Evolutionary conservation across 345 rosid species (phyloP), one percentile per base, ranked within the genome.

Genomic region (Euphorbia pulcherrima): DNA sequence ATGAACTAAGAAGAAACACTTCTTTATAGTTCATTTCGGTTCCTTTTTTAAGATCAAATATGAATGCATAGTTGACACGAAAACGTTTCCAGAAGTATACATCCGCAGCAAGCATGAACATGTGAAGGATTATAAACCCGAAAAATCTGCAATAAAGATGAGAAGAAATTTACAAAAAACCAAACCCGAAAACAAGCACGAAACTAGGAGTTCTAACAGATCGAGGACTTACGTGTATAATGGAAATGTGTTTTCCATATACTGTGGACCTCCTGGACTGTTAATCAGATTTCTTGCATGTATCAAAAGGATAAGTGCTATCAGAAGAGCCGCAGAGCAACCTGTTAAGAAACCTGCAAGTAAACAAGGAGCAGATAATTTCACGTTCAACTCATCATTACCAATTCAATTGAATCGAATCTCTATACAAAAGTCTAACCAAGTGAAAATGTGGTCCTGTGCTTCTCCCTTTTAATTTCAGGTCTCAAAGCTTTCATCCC

Each of bases 241-340:
- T 29, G 96, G 97, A 62, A 92, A 92, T 40, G 89, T 79, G 71
- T 82, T 92, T 28, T 78, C 86, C 97, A 92, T 92, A 57, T 87
- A 92, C 57, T 65, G 65, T 30, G 73, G 72, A 3, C 83, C 35
- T 1, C 86, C 96, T n/a, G 73, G 72, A 41, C 81, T 82, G 12
- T 75, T 48, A 17, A 84, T 69, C 67, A 89, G 8, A 64, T 81
- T 65, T 71, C 88, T 75, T 17, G 84, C 83, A 58, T 83, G 96
- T 68, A 89, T 66, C 67, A 83, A 64, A 59, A 85, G 80, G 5
- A 74, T 27, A 68, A 89, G 72, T 9, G 92, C 82, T 24, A 80
- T 73, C 18, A 81, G 66, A 23, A 92, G 92, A 56, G 97, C 93
- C 17, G 74, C 65, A 14, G 89, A 67, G 75, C 82, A 87, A 24